phyloP scores from a whole-genome alignment of 495 filamentous ascomycete species.

The Aspergillus haitiensis region DNA sequence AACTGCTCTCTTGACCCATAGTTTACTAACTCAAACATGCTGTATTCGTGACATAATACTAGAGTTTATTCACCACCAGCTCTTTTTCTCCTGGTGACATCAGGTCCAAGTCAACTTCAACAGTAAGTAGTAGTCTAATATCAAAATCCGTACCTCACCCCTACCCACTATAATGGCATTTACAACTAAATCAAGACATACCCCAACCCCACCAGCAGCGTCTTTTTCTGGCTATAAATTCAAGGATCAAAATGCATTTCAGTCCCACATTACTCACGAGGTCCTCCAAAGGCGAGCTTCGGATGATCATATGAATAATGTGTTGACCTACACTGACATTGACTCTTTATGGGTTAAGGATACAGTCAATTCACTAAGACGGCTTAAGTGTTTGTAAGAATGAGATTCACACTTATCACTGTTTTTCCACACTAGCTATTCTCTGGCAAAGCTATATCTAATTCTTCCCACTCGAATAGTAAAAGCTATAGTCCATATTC shows the following conservation, averaged over 20 bases:
- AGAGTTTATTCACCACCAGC: not conserved
- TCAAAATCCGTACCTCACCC: too few relatives aligned
- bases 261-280: not conserved
- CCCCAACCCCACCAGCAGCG: not conserved
- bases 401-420: not conserved
- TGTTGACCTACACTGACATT: slow-evolving; percentile 1
- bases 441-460: not conserved
- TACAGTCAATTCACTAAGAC: not conserved
- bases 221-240: not conserved
- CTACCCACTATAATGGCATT: not conserved
- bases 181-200: not conserved
- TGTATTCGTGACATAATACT: not conserved
- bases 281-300: not conserved
- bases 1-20: too few relatives aligned
- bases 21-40: not conserved
- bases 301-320: not conserved
- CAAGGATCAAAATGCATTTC: not conserved
- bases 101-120: not conserved
- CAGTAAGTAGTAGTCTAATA: not conserved
- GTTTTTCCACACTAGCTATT: not conserved
- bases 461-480: not conserved
- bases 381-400: slow-evolving; percentile 1
- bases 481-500: not conserved
- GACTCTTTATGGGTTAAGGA: slow-evolving; percentile 1
- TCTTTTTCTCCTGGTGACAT: not conserved